Percentiles rank a stretch among this genome's conserved stretches.
phyloP scores from a whole-genome alignment of 2,329 filamentous ascomycete species.

The Aspergillus aculeatus region DNA sequence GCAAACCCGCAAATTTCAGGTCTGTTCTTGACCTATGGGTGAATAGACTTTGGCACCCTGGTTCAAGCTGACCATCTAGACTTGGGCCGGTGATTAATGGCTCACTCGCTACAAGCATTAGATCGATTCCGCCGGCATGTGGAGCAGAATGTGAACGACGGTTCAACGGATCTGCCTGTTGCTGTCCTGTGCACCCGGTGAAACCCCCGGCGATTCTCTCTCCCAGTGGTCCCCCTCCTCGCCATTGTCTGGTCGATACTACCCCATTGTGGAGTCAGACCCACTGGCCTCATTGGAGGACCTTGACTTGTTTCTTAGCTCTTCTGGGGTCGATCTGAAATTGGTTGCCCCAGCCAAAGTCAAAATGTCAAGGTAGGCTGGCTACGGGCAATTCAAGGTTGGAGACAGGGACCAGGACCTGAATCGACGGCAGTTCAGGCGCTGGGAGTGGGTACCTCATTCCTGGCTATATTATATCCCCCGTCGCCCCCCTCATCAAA shows the following conservation, averaged over 20 bases:
- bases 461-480: slow-evolving; percentile 12
- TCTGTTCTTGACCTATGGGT: neutral
- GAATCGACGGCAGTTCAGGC: neutral
- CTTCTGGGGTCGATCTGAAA: slow-evolving; percentile 2
- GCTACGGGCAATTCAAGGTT: neutral
- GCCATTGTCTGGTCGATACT: slow-evolving; percentile 12
- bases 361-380: slow-evolving; percentile 2
- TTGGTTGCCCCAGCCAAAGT: slow-evolving; percentile 2
- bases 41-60: slow-evolving; percentile 1
- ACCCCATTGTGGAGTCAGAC: slow-evolving; percentile 7
- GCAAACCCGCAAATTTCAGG: slow-evolving; percentile 1
- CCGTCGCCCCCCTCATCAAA: neutral
- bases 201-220: slow-evolving; percentile 16
- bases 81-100: neutral
- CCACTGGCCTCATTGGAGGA: slow-evolving; percentile 8
- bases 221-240: slow-evolving; percentile 18
- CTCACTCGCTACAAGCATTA: neutral
- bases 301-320: neutral
- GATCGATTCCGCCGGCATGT: slow-evolving; percentile 8
- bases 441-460: neutral
- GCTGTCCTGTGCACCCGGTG: slow-evolving; percentile 4
- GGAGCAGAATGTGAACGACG: slow-evolving; percentile 19
- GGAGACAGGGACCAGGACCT: neutral
- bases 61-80: neutral
- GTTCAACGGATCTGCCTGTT: slow-evolving; percentile 25